A percentile compares a stretch with the other conserved stretches of the same genome.
Conservation (phyloP, 257 asterid genomes). For the Avicennia marina region DNA sequence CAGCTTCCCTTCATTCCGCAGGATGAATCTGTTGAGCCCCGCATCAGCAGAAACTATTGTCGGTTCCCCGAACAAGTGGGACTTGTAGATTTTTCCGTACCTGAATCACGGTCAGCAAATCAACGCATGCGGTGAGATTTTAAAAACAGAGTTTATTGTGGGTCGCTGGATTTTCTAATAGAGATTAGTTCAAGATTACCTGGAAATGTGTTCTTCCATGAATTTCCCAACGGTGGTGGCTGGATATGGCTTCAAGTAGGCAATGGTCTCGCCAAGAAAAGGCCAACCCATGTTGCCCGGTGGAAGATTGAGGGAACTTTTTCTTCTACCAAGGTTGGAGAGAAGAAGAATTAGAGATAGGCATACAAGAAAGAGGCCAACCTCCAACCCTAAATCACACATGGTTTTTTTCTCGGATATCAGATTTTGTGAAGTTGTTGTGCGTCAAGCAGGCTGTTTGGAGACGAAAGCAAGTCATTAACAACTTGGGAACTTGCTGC, state of each 20-base stretch:
- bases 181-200: conserved; percentile 25
- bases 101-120: conserved; percentile 22
- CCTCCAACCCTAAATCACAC: conserved; percentile 42
- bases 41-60: conserved; percentile 89
- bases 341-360: conserved; percentile 34
- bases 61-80: conserved; percentile 76
- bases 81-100: conserved; percentile 79
- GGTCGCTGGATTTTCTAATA: background rate
- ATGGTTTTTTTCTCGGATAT: conserved; percentile 17
- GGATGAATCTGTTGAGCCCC: conserved; percentile 63
- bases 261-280: conserved; percentile 78
- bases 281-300: conserved; percentile 98
- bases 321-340: conserved; percentile 35
- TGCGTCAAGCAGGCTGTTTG: too few relatives aligned
- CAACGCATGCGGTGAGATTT: too few relatives aligned
- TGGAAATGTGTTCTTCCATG: conserved; percentile 88
- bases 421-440: conserved; percentile 10
- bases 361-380: conserved; percentile 36
- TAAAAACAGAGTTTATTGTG: too few relatives aligned
- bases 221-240: conserved; percentile 65
- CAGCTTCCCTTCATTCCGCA: conserved; percentile 75
- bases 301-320: conserved; percentile 51
- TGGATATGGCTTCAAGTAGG: conserved; percentile 67
- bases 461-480: too few relatives aligned
- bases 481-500: too few relatives aligned